Base-by-base conservation (phyloP, 108 stramenopile genomes). In the Hondaea fermentalgiana region DNA sequence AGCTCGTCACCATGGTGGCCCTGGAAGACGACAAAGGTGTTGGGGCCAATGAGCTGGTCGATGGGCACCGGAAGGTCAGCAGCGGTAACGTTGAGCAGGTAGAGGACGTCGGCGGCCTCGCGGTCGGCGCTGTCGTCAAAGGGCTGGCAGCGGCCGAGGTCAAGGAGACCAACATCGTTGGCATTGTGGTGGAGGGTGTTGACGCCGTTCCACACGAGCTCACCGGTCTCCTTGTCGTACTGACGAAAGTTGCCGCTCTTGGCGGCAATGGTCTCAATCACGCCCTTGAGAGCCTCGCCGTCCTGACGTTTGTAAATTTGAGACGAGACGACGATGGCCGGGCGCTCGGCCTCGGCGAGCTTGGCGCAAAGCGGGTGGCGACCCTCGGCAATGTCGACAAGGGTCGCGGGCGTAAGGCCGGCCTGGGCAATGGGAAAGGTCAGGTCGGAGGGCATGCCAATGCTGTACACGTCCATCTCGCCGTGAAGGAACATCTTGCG, bases 131-230 rank as follows among this genome's bases (percentile, higher is more conserved):
- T 42, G 25, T 71, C 91, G 5, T 43, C 45, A 23, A 90, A 90
- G 44, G 90, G 90, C 16, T 72, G 25, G 64, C 76, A 72, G 17
- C 90, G 87, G 87, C 88, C 87, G 42, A 91, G 90, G 5, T 90
- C 91, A 6, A 88, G 90, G 25, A 91, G 91, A n/a, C 91, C 91
- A 71, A 90, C 88, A 87, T 91, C 91, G 90, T 91, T 91, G n/a
- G 91, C 90, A 72, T 88, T 88, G 23, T 91, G 90, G 49, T 90
- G 90, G 88, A 90, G 91, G 3, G 88, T 90, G 91, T 91, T 91
- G 60, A 91, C 89, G 71, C 87, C 90, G 88, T 91, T 91, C 69
- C 90, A 83, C 43, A 83, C 23, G 76, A 83, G 76, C 76, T 83
- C 76, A 16, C 76, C 76, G 64, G 35, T 69, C 51, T 83, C 76